A percentile compares a stretch with the other conserved stretches of the same genome.
Conservation (phyloP, 139 green algal species). For the Zygnema circumcarinatum region DNA sequence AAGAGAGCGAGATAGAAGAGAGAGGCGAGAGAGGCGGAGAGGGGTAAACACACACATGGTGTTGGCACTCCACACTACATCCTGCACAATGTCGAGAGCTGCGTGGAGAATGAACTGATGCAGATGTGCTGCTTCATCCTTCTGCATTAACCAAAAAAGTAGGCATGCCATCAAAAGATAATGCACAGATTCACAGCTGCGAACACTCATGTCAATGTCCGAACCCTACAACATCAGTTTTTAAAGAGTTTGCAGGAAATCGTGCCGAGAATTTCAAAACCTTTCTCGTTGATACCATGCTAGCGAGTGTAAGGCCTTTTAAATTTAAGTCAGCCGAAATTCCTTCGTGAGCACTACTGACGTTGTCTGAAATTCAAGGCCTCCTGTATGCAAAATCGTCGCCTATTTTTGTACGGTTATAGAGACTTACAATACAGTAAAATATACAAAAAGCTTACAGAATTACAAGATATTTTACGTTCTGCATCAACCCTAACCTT, state of each 20-base stretch:
- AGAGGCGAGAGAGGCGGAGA: neutral
- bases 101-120: conserved; percentile 97
- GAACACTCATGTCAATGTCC: neutral
- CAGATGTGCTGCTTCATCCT: conserved; percentile 85
- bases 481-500: too few relatives aligned
- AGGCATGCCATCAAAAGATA: neutral
- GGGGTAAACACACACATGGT: neutral
- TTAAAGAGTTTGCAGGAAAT: neutral
- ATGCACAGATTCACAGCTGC: neutral
- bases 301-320: neutral
- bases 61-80: conserved; percentile 82
- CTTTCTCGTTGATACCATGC: neutral
- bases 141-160: conserved; percentile 30
- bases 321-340: too few relatives aligned
- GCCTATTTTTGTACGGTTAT: too few relatives aligned
- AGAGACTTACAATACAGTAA: too few relatives aligned
- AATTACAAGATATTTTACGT: too few relatives aligned
- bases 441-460: too few relatives aligned
- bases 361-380: too few relatives aligned
- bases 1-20: neutral
- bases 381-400: too few relatives aligned
- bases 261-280: neutral
- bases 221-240: neutral
- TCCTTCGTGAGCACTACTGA: too few relatives aligned
- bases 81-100: conserved; percentile 90